phyloP scores from a whole-genome alignment of 106 monocot genomes.

The Alisma plantagoaquatica region DNA sequence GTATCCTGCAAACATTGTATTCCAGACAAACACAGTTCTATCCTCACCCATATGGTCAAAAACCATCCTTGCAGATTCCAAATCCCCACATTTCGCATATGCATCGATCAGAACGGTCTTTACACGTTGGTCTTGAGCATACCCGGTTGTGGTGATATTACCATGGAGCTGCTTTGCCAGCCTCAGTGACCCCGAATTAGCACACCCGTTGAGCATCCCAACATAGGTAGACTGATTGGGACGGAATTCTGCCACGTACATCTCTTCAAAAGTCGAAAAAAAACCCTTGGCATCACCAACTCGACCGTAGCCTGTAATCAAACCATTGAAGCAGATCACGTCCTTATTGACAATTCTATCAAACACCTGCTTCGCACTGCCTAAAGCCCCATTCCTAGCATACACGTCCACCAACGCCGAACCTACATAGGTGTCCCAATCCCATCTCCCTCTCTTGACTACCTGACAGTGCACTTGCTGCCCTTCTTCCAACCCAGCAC shows the following conservation, averaged over 20 bases:
- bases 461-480: constrained; percentile 23
- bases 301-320: constrained; percentile 23
- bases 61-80: constrained; percentile 11
- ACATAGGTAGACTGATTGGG: constrained; percentile 37
- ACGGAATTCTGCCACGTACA: constrained; percentile 10
- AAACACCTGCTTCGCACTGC: constrained; percentile 18
- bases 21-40: constrained; percentile 31
- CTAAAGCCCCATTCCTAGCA: constrained; percentile 17
- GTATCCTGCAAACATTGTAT: constrained; percentile 37
- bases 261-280: constrained; percentile 18
- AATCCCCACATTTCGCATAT: constrained; percentile 41
- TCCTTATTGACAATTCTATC: constrained; percentile 30
- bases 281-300: constrained; percentile 1
- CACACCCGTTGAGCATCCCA: constrained; percentile 28
- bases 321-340: constrained; percentile 30
- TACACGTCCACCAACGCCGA: constrained; percentile 35
- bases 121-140: constrained; percentile 14
- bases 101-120: constrained; percentile 28
- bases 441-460: constrained; percentile 17
- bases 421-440: constrained; percentile 26
- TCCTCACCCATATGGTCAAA: constrained; percentile 13
- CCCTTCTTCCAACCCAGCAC: constrained; percentile 6
- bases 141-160: constrained; percentile 17
- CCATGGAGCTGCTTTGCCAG: constrained; percentile 30
- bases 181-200: constrained; percentile 19